A percentile compares a stretch with the other conserved stretches of the same genome.
These are phyloP conservation scores for Pichia sp. DNA, from an alignment of 1,139 yeast genomes.

Conservation along the genomic window DNA sequence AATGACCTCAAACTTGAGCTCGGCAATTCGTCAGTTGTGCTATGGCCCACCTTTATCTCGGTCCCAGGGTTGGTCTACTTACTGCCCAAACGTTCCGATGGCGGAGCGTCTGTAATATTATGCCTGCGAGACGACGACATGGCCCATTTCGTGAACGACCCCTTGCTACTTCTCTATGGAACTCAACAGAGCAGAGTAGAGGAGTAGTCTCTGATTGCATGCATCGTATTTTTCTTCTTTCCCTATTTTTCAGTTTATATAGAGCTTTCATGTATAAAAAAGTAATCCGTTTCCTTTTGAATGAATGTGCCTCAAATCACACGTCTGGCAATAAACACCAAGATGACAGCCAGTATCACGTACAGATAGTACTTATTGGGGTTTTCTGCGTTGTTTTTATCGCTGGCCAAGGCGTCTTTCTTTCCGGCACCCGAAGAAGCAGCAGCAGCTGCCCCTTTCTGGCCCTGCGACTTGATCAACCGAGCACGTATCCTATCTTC, in stretches of 20 bases:
- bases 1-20: not conserved
- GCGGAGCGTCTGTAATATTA: not conserved
- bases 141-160: not conserved
- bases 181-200: not conserved
- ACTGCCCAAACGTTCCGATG: not conserved
- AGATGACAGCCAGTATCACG: slow-evolving; percentile 4
- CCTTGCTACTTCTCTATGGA: not conserved
- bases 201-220: not conserved
- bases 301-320: not conserved
- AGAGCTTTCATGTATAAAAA: not conserved
- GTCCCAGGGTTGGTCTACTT: not conserved
- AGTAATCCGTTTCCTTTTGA: not conserved
- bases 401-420: not conserved
- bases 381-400: not conserved
- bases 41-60: not conserved
- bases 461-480: slow-evolving; percentile 6
- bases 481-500: slow-evolving; percentile 45
- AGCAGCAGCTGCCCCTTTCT: not conserved
- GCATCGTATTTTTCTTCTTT: not conserved
- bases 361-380: not conserved
- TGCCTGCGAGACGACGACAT: not conserved
- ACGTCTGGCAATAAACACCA: slow-evolving; percentile 1
- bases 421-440: not conserved
- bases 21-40: not conserved
- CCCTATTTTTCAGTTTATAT: not conserved